Evolutionary conservation across 2,329 filamentous ascomycete genomes (phyloP).

Genomic region (Penicillium sp.): DNA sequence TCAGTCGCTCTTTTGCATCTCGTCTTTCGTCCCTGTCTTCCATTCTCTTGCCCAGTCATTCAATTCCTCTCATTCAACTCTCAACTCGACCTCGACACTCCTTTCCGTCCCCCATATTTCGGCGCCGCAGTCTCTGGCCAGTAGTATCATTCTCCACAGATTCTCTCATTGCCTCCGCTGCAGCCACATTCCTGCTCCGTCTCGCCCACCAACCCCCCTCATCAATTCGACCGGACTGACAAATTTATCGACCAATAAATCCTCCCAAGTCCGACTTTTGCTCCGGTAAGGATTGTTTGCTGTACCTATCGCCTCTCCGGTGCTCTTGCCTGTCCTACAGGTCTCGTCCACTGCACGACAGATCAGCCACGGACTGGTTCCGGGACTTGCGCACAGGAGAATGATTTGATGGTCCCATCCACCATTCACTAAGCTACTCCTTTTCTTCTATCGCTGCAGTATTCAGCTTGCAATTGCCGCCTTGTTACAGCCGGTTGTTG

Average conservation of each 20-base stretch:
- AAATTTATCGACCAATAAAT: conserved; percentile 4
- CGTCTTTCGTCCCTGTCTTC: conserved; percentile 6
- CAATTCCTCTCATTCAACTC: conserved; percentile 8
- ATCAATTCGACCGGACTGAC: conserved; percentile 17
- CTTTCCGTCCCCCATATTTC: not conserved
- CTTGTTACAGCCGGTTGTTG: not conserved
- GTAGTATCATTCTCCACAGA: conserved; percentile 15
- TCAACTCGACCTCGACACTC: conserved; percentile 12
- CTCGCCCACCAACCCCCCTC: conserved; percentile 18
- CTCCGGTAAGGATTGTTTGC: conserved; percentile 11
- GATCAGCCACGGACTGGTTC: conserved; percentile 15
- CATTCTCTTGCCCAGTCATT: not conserved
- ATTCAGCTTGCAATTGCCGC: not conserved
- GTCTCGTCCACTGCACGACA: conserved; percentile 17
- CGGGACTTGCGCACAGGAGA: conserved; percentile 8
- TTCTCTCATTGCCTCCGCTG: conserved; percentile 13
- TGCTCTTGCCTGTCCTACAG: conserved; percentile 20
- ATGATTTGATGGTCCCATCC: conserved; percentile 17
- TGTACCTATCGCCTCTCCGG: conserved; percentile 9
- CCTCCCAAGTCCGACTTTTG: conserved; percentile 6
- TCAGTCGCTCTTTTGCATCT: not conserved
- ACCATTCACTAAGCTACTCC: conserved; percentile 2
- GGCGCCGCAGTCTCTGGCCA: not conserved
- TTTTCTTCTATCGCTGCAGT: not conserved
- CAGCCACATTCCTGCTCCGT: conserved; percentile 27